Evolutionary conservation across 495 filamentous ascomycete genomes (phyloP).

Genomic region (Durotheca rogersii): DNA sequence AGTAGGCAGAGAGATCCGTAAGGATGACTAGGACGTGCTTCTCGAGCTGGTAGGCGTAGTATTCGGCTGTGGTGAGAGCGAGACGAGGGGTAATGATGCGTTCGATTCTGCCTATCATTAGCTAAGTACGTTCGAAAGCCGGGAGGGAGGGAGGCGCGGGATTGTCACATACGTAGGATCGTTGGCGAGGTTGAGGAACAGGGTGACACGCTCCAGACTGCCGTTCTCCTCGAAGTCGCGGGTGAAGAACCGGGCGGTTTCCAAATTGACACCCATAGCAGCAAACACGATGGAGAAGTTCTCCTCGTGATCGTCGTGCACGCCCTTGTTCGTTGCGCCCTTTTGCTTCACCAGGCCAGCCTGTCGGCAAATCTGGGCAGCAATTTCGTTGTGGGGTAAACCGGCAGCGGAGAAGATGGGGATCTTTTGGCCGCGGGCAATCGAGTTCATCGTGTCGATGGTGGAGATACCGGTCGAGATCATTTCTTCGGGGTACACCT

Average conservation of each 20-base stretch:
- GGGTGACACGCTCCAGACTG: conserved; percentile 91
- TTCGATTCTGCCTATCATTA: conserved; percentile 71
- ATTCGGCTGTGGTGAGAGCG: conserved; percentile 96
- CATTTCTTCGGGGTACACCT: conserved; percentile 99
- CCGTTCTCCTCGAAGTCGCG: conserved; percentile 99
- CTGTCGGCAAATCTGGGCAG: conserved; percentile 95
- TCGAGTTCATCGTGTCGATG: conserved; percentile 99
- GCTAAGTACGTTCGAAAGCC: conserved; percentile 1
- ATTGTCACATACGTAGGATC: conserved; percentile 81
- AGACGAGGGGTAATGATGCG: conserved; percentile 99
- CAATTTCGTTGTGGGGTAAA: conserved; percentile 99
- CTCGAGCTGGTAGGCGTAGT: conserved; percentile 99
- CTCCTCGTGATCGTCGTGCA: conserved; percentile 95
- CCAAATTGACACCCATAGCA: conserved; percentile 99
- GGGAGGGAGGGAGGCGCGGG: not conserved
- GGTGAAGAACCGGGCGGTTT: conserved; percentile 97
- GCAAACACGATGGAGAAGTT: conserved; percentile 99
- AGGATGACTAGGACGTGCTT: conserved; percentile 99
- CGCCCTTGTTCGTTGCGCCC: conserved; percentile 77
- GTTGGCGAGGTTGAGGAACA: conserved; percentile 98
- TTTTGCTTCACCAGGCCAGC: conserved; percentile 86
- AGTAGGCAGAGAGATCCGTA: conserved; percentile 97
- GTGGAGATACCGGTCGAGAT: conserved; percentile 99
- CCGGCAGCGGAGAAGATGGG: conserved; percentile 98
- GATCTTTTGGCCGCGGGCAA: conserved; percentile 99